Evolutionary conservation across 129 eudicot species (phyloP).

Genomic region (Sambucus nigra): DNA sequence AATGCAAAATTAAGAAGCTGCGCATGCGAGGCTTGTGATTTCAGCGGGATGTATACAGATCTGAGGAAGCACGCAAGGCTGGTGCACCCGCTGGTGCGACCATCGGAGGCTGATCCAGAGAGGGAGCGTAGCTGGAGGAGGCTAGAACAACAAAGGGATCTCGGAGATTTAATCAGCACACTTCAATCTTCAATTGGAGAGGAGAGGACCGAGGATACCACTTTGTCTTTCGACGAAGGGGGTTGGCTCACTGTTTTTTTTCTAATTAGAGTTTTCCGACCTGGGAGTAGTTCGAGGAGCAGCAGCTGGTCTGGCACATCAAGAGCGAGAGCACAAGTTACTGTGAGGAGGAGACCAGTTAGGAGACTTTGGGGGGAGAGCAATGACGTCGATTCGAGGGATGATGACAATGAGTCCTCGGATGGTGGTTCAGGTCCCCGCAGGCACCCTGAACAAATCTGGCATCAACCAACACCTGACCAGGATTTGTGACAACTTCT

Average conservation of each 20-base stretch:
- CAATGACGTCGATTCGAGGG: conserved; percentile 41
- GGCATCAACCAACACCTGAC: conserved; percentile 26
- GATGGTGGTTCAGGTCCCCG: conserved; percentile 45
- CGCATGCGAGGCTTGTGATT: conserved; percentile 73
- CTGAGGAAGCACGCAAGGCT: conserved; percentile 75
- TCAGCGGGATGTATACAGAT: conserved; percentile 62
- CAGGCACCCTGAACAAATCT: conserved; percentile 17
- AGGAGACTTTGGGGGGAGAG: conserved; percentile 78
- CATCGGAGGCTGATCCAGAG: conserved; percentile 80
- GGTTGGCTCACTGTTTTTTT: conserved; percentile 72
- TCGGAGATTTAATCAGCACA: conserved; percentile 72
- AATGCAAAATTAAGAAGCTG: conserved; percentile 67
- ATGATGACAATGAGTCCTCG: conserved; percentile 44
- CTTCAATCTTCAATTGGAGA: conserved; percentile 65
- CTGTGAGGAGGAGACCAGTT: conserved; percentile 58
- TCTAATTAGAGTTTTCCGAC: conserved; percentile 58
- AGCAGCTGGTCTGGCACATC: conserved; percentile 62
- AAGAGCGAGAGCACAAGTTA: conserved; percentile 47
- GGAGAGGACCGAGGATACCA: conserved; percentile 42
- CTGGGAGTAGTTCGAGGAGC: conserved; percentile 42
- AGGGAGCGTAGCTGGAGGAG: conserved; percentile 82
- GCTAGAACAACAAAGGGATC: conserved; percentile 74
- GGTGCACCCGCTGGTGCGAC: conserved; percentile 67
- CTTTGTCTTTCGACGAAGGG: conserved; percentile 55
- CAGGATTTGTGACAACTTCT: neutral